Percentiles rank a stretch among this genome's conserved stretches.
Evolutionary conservation across 768 basidiomycete species (phyloP).

Genomic region (Cystofilobasidium ferigula): DNA sequence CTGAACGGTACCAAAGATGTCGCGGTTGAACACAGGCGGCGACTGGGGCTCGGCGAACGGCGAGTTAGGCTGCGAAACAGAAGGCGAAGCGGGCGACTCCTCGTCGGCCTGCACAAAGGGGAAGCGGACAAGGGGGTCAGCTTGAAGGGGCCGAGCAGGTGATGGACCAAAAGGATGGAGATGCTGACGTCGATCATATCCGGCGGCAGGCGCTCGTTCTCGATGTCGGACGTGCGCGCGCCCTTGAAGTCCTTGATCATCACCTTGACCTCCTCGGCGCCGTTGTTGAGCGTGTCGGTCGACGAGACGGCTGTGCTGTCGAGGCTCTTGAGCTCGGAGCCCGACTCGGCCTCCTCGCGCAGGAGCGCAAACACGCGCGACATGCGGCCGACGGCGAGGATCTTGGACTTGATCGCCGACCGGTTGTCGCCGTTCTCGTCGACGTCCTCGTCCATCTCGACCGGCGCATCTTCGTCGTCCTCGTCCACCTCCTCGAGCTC

Average conservation of each 20-base stretch:
- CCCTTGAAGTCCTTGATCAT: slow-evolving; percentile 88
- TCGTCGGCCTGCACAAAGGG: slow-evolving; percentile 33
- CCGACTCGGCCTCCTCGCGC: slow-evolving; percentile 95
- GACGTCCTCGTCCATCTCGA: neutral
- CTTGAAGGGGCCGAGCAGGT: slow-evolving; percentile 32
- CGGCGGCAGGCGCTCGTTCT: slow-evolving; percentile 96
- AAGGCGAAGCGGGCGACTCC: slow-evolving; percentile 41
- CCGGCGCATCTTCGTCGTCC: slow-evolving; percentile 37
- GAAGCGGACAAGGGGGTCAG: slow-evolving; percentile 35
- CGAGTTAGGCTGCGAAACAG: slow-evolving; percentile 17
- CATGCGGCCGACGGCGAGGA: slow-evolving; percentile 94
- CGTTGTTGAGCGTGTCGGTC: slow-evolving; percentile 70
- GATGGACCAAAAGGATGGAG: slow-evolving; percentile 48
- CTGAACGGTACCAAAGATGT: slow-evolving; percentile 2
- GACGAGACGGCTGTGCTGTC: slow-evolving; percentile 61
- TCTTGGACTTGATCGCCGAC: slow-evolving; percentile 95
- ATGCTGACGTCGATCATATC: slow-evolving; percentile 71
- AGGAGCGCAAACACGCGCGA: slow-evolving; percentile 89
- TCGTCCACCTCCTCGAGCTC: slow-evolving; percentile 79
- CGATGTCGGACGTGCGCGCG: slow-evolving; percentile 97
- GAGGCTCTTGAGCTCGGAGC: slow-evolving; percentile 89
- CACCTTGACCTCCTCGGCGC: slow-evolving; percentile 88
- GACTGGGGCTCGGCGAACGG: slow-evolving; percentile 12
- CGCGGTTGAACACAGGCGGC: slow-evolving; percentile 11
- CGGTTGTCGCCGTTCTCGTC: slow-evolving; percentile 36